A percentile compares a stretch with the other conserved stretches of the same genome.
Conservation (phyloP, 345 rosid species). For the Eucalyptus tenuipes region DNA sequence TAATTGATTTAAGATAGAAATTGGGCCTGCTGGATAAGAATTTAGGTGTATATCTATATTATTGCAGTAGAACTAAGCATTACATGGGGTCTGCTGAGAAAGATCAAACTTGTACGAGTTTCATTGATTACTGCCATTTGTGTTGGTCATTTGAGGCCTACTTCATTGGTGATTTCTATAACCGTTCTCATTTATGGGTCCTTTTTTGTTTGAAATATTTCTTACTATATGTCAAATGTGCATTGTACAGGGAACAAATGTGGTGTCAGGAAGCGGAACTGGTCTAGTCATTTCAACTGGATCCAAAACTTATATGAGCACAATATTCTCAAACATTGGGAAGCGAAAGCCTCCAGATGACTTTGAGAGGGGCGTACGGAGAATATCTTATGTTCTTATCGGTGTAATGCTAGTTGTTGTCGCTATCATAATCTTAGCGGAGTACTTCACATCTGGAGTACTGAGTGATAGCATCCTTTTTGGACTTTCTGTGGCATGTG, state of each 20-base stretch:
- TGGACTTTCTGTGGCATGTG: conserved; percentile 58
- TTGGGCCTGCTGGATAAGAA: not conserved
- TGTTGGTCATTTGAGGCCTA: not conserved
- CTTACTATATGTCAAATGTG: not conserved
- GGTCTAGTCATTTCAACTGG: conserved; percentile 66
- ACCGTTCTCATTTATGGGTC: not conserved
- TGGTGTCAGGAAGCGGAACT: conserved; percentile 58
- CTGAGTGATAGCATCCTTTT: conserved; percentile 43
- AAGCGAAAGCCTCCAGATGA: conserved; percentile 48
- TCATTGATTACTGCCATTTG: not conserved
- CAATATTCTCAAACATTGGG: conserved; percentile 43
- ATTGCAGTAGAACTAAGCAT: not conserved
- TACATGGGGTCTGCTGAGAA: not conserved
- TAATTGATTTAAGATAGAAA: not conserved
- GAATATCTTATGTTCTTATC: conserved; percentile 49
- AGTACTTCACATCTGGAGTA: conserved; percentile 11
- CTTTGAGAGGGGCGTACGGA: conserved; percentile 40
- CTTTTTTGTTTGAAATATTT: not conserved
- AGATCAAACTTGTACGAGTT: not conserved
- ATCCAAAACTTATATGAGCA: conserved; percentile 57
- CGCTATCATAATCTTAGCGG: conserved; percentile 21
- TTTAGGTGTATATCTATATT: not conserved
- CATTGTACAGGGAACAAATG: conserved; percentile 49
- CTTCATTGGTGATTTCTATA: not conserved
- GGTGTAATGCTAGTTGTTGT: conserved; percentile 47